Evolutionary conservation across 2,329 filamentous ascomycete genomes (phyloP).

Genomic region (Immersiporthe knoxdaviesiana): DNA sequence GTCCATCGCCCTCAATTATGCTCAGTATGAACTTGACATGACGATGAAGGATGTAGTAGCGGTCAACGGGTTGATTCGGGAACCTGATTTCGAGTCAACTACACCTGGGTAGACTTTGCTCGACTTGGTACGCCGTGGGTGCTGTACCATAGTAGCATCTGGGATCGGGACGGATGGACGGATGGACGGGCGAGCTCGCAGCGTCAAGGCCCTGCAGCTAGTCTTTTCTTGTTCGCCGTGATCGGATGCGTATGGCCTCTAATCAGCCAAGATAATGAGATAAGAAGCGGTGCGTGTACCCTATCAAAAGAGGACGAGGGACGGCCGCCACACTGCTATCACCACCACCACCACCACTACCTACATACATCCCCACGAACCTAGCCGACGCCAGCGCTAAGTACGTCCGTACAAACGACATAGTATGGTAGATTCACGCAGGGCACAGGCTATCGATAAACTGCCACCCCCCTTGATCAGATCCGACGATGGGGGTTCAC

Average conservation of each 20-base stretch:
- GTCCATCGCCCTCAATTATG: neutral
- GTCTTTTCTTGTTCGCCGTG: neutral
- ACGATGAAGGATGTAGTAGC: neutral
- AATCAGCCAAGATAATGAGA: constrained; percentile 19
- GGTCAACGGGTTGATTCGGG: neutral
- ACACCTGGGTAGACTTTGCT: neutral
- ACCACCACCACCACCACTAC: neutral
- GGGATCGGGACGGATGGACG: neutral
- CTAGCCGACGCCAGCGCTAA: neutral
- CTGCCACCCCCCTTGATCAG: neutral
- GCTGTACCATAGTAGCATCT: neutral
- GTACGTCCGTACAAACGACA: too few relatives aligned
- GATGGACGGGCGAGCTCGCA: too few relatives aligned
- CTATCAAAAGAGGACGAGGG: neutral
- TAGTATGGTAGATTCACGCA: neutral
- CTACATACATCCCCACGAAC: neutral
- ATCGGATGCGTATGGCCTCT: neutral
- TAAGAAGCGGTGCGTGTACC: constrained; percentile 14
- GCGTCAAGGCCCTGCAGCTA: neutral
- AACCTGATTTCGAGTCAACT: neutral
- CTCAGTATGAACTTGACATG: neutral
- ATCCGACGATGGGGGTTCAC: neutral
- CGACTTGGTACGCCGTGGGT: neutral
- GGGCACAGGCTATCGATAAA: neutral
- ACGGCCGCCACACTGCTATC: neutral